Percentiles rank a stretch among this genome's conserved stretches.
Evolutionary conservation across 2,329 filamentous ascomycete species (phyloP).

Genomic region (Penicillium sp.): DNA sequence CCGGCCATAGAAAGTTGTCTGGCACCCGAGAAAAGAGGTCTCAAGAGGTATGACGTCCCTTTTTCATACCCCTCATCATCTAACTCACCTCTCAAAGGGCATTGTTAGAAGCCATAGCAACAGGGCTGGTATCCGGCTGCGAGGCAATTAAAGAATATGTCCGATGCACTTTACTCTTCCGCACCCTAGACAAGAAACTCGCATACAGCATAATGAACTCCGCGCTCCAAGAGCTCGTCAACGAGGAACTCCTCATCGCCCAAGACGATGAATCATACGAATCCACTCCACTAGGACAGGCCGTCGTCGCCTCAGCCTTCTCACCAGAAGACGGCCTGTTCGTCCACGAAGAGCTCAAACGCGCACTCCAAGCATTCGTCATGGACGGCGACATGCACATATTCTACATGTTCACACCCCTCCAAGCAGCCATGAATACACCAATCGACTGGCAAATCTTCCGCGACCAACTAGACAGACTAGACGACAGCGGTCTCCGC

Average conservation of each 20-base stretch:
- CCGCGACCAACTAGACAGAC: constrained; percentile 66
- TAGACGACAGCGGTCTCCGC: constrained; percentile 71
- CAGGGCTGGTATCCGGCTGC: constrained; percentile 65
- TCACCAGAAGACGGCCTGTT: constrained; percentile 75
- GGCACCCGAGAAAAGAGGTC: constrained; percentile 64
- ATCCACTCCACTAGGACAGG: constrained; percentile 67
- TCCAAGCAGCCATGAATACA: constrained; percentile 53
- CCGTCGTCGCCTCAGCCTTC: constrained; percentile 71
- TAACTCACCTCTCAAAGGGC: constrained; percentile 52
- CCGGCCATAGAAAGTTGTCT: constrained; percentile 70
- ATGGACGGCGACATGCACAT: constrained; percentile 82
- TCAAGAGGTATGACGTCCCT: constrained; percentile 57
- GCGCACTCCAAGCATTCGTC: constrained; percentile 70
- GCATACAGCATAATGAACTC: constrained; percentile 58
- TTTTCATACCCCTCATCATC: not conserved
- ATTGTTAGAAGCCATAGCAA: constrained; percentile 69
- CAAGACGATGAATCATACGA: constrained; percentile 56
- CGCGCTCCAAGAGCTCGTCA: constrained; percentile 60
- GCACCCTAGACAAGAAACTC: constrained; percentile 54
- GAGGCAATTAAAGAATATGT: constrained; percentile 70
- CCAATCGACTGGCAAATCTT: constrained; percentile 72
- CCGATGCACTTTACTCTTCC: constrained; percentile 65
- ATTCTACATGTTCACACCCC: constrained; percentile 74
- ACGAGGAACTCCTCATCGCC: constrained; percentile 56
- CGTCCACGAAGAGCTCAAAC: constrained; percentile 67